Evolutionary conservation across 2,329 filamentous ascomycete genomes (phyloP), one percentile per base, ranked within the genome.

Genomic region (Ophiocordyceps australis): DNA sequence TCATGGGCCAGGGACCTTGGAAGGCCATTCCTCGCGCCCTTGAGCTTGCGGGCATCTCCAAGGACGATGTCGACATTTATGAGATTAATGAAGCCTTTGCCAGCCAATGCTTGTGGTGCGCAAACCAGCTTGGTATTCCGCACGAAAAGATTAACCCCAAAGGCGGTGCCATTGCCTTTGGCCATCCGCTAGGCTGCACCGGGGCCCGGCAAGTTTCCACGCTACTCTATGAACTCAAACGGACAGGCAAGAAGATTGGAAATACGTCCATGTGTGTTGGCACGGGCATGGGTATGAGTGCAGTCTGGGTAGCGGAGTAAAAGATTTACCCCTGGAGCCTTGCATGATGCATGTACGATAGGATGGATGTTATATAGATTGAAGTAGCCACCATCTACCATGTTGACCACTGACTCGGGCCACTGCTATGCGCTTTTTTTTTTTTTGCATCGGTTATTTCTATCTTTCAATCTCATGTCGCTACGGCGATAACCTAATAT

Each of bases 81-180:
- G 89, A 98, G 68, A 94, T 98, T 65, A 98, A 98, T 62, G 89
- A 98, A 67, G 89, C 89, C 2, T 98, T 98, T 51, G 89, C 89
- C 17, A 80, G 72, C 35, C 86, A 95, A 65, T 93, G 82, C 53
- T 54, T 95, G 37, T 95, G 79, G 78, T 94, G 83, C 52, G 71
- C 80, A 35, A 80, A 89, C 43, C 74, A 94, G 61, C 68, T 98
- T 14, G 76, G 75, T 23, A 56, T 98, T 16, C 78, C 82, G 27
- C 47, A 63, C 32, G 74, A 80, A 37, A 95, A 94, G 68, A 73
- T 98, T 46, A 95, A 95, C 60, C 86, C 86, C 41, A 93, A 94
- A 66, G 89, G 86, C 37, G 86, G 86, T 35, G 85, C 85, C 18
- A 94, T 94, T 50, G 86, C 86, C 9, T 93, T 94, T 47, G 83